These are phyloP conservation scores for Gracilariopsis chorda DNA, from an alignment of 23 red algal genomes.

Conservation along the genomic window DNA sequence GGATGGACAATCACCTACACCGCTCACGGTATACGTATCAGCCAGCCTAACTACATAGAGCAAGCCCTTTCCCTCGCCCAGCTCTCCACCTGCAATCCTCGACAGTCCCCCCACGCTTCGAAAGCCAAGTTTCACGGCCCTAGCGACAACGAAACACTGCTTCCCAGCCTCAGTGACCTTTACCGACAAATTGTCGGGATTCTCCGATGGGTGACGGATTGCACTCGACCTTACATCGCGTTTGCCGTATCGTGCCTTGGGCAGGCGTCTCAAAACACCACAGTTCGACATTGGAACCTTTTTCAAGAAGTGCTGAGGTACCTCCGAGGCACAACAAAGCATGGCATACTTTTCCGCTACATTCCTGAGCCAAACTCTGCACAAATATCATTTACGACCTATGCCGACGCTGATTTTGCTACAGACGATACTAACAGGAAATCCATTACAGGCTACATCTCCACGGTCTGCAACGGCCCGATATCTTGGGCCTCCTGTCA, in stretches of 20 bases:
- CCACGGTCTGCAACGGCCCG: neutral
- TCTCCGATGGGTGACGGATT: neutral
- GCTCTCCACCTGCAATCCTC: neutral
- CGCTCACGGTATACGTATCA: neutral
- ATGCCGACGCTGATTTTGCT: conserved; percentile 10
- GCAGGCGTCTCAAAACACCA: neutral
- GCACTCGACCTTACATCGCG: neutral
- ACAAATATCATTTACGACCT: neutral
- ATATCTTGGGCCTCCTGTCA: neutral
- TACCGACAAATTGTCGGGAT: neutral
- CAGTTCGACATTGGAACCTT: neutral
- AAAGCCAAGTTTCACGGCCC: neutral
- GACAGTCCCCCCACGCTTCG: neutral
- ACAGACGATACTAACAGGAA: neutral
- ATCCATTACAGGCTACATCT: neutral
- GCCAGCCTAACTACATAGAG: neutral
- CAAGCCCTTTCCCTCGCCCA: neutral
- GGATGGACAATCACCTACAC: neutral
- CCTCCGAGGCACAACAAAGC: neutral
- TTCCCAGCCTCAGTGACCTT: neutral
- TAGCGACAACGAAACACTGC: neutral
- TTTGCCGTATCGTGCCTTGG: neutral
- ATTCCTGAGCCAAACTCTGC: neutral
- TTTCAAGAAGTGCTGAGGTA: neutral
- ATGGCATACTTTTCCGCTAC: neutral